Evolutionary conservation across 2,329 filamentous ascomycete genomes (phyloP), one percentile per base, ranked within the genome.

Genomic region (Lachnellula hyalina): DNA sequence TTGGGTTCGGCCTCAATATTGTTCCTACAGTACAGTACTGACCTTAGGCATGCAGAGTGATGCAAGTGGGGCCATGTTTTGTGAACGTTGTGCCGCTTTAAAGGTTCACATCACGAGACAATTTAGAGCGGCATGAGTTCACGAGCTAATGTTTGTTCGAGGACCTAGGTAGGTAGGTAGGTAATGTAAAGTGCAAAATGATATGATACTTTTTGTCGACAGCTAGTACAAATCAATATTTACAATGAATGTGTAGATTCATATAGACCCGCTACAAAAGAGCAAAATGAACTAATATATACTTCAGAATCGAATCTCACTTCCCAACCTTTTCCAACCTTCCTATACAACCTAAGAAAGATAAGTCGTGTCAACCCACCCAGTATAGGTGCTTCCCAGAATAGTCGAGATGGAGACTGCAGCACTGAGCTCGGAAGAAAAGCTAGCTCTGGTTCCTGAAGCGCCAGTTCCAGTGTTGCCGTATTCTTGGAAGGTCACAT

Each of bases 401-500:
- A 82, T 70, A 6, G 66, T 71, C 3, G 64, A 63, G 51, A 81
- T 79, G 4, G 61, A 58, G 17, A 80, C 63, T 21, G 77, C 67
- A 45, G 67, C 56, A 28, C 61, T 65, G 46, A 78, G 55, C 53
- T 68, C 73, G 38, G 67, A 72, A 1, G 73, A 66, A 61, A 81
- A 82, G 55, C 63, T 71, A 9, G 76, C 79, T 56, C 80, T 68
- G 3, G 71, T 75, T 0, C 79, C 78, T 40, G 67, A 64, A 7
- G 79, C 70, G 2, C 81, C 80, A 51, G 67, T 65, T 2, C 81
- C 81, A 12, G 72, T 74, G 63, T 84, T 83, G 23, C 63, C 70
- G 63, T 75, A 82, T 67, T 83, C 81, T n/a, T 70, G 72, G 54
- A 77, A 82, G 12, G 69, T 70, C 15, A 82, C 75, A 53, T 77